These are phyloP conservation scores for Penicillium antarcticum DNA, from an alignment of 495 filamentous ascomycete species.

Conservation along the genomic window DNA sequence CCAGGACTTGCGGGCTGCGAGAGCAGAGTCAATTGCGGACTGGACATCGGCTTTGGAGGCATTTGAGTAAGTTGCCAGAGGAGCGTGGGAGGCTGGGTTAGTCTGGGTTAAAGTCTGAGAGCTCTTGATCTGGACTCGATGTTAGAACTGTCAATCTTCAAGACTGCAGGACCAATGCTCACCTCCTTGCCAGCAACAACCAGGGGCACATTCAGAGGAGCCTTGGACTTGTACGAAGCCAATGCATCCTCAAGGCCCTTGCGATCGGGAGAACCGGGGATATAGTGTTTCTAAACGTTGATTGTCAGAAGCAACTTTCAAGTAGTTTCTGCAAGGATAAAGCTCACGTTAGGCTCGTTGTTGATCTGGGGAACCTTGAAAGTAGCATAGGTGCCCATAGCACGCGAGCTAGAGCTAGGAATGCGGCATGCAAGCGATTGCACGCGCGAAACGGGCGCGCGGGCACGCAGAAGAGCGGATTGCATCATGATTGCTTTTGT, in stretches of 20 bases:
- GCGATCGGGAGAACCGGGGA: slow-evolving; percentile 74
- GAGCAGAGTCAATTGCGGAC: slow-evolving; percentile 72
- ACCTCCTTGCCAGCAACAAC: slow-evolving; percentile 79
- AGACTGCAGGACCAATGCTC: slow-evolving; percentile 2
- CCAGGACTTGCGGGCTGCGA: slow-evolving; percentile 79
- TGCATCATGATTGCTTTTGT: slow-evolving; percentile 28
- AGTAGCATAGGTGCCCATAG: slow-evolving; percentile 58
- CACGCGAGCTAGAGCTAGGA: slow-evolving; percentile 22
- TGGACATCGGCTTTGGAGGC: slow-evolving; percentile 70
- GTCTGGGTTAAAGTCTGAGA: slow-evolving; percentile 53
- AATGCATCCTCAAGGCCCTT: slow-evolving; percentile 69
- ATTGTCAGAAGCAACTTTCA: background rate
- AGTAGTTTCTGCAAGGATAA: background rate
- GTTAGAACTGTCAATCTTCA: background rate
- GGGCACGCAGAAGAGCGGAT: slow-evolving; percentile 31
- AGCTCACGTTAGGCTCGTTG: slow-evolving; percentile 90
- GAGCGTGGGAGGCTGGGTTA: slow-evolving; percentile 74
- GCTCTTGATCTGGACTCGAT: slow-evolving; percentile 25
- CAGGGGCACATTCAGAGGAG: slow-evolving; percentile 69
- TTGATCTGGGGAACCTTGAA: slow-evolving; percentile 85
- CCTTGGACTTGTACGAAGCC: slow-evolving; percentile 53
- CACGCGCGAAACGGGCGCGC: slow-evolving; percentile 27
- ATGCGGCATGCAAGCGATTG: slow-evolving; percentile 22
- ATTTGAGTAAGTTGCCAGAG: slow-evolving; percentile 74
- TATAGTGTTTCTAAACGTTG: slow-evolving; percentile 71